Evolutionary conservation across 2,329 filamentous ascomycete genomes (phyloP).

Genomic region (Fusarium annulatum): DNA sequence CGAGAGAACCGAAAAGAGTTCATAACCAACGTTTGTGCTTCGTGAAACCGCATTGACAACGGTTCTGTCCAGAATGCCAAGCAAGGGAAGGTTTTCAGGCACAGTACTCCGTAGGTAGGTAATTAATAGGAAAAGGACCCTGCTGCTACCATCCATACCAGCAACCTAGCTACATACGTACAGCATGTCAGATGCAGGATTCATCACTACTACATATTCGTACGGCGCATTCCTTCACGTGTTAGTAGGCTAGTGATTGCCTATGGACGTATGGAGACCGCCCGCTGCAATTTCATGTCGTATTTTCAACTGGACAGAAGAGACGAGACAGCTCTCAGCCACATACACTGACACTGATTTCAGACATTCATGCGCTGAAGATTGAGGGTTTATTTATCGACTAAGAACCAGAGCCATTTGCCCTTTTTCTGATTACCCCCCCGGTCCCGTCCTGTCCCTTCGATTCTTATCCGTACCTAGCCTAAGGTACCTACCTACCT

Average conservation of each 20-base stretch:
- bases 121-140: constrained; percentile 24
- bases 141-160: not conserved
- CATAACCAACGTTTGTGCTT: not conserved
- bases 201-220: not conserved
- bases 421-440: constrained; percentile 1
- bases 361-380: constrained; percentile 13
- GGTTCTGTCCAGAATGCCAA: constrained; percentile 22
- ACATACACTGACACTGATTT: constrained; percentile 20
- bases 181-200: constrained; percentile 17
- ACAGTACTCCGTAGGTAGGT: not conserved
- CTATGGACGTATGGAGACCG: not conserved
- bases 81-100: constrained; percentile 30
- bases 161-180: not conserved
- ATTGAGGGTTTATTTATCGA: constrained; percentile 11
- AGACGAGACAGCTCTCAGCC: constrained; percentile 22
- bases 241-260: constrained; percentile 8
- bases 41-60: not conserved
- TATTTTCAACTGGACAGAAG: constrained; percentile 9
- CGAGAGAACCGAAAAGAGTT: not conserved
- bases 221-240: constrained; percentile 36
- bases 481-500: constrained; percentile 2
- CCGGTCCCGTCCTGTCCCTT: not conserved
- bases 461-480: not conserved
- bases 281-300: constrained; percentile 32
- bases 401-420: not conserved